Evolutionary conservation across 352 stramenopile genomes (phyloP).

Genomic region (Peronosclerospora sorghi): DNA sequence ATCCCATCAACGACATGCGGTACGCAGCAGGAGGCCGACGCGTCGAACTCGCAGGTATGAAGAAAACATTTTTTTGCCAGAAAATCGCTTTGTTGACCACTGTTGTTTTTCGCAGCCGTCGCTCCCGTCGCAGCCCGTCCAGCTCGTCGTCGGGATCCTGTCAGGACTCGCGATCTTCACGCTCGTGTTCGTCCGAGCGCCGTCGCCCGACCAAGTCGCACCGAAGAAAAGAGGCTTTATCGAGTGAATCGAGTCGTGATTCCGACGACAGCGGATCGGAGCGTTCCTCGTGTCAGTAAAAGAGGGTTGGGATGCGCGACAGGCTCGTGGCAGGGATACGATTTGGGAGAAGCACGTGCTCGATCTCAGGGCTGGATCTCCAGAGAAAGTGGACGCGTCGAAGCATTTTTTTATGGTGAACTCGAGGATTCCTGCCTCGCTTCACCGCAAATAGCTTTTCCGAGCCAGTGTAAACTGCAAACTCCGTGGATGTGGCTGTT

Average conservation of each 20-base stretch:
- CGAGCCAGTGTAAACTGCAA: too few relatives aligned
- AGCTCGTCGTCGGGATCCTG: slow-evolving; percentile 13
- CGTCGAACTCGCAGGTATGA: slow-evolving; percentile 11
- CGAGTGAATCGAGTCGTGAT: slow-evolving; percentile 13
- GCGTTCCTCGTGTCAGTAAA: too few relatives aligned
- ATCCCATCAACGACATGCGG: slow-evolving; percentile 8
- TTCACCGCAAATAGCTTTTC: too few relatives aligned
- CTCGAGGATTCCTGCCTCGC: too few relatives aligned
- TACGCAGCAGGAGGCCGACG: slow-evolving; percentile 2
- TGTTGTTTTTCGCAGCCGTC: slow-evolving; percentile 7
- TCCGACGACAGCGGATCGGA: too few relatives aligned
- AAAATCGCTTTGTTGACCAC: neutral
- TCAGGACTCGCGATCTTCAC: slow-evolving; percentile 18
- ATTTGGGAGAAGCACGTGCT: too few relatives aligned
- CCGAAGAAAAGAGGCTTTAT: slow-evolving; percentile 13
- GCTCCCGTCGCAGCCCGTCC: slow-evolving; percentile 12
- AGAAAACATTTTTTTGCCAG: neutral
- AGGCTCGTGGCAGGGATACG: too few relatives aligned
- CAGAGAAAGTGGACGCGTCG: too few relatives aligned
- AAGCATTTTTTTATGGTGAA: too few relatives aligned
- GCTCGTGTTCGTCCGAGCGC: slow-evolving; percentile 19
- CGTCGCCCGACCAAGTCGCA: slow-evolving; percentile 13
- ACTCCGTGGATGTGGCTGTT: too few relatives aligned
- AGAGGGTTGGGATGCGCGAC: too few relatives aligned
- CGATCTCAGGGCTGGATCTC: too few relatives aligned